Conservation (phyloP, 208 protist species). For the Acanthamoeba divionensis region DNA sequence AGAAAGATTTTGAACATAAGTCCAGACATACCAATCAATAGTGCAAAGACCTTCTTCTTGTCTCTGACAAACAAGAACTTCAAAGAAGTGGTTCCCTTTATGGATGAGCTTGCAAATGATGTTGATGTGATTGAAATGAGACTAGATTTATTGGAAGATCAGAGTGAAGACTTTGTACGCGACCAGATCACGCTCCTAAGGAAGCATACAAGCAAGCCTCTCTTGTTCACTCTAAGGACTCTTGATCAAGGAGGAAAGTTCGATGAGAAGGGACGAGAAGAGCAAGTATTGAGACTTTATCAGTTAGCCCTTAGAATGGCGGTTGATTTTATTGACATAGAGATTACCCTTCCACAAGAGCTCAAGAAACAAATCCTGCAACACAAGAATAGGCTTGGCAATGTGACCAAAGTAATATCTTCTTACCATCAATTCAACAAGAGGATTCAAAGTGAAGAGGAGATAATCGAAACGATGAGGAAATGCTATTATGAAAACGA, state of each 20-base stretch:
- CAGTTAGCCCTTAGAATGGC: conserved; percentile 67
- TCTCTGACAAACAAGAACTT: conserved; percentile 61
- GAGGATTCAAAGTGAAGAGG: neutral
- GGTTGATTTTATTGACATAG: conserved; percentile 79
- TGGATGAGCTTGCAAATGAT: conserved; percentile 55
- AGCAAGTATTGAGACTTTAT: conserved; percentile 54
- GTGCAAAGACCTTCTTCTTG: conserved; percentile 56
- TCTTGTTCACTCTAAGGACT: conserved; percentile 78
- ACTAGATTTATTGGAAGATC: conserved; percentile 72
- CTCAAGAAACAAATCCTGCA: neutral
- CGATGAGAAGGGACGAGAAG: conserved; percentile 28
- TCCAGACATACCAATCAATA: neutral
- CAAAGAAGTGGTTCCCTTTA: conserved; percentile 16
- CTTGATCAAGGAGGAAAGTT: conserved; percentile 73
- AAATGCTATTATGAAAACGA: neutral
- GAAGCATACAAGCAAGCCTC: conserved; percentile 56
- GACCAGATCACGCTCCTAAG: conserved; percentile 72
- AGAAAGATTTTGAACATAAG: neutral
- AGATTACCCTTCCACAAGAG: conserved; percentile 49
- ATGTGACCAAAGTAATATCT: conserved; percentile 13
- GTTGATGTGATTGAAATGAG: conserved; percentile 76
- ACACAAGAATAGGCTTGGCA: neutral
- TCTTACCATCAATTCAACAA: conserved; percentile 52
- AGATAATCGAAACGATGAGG: neutral
- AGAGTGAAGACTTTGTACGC: conserved; percentile 55